These are phyloP conservation scores for Petunia axillaris DNA, from an alignment of 257 asterid genomes.

Conservation along the genomic window DNA sequence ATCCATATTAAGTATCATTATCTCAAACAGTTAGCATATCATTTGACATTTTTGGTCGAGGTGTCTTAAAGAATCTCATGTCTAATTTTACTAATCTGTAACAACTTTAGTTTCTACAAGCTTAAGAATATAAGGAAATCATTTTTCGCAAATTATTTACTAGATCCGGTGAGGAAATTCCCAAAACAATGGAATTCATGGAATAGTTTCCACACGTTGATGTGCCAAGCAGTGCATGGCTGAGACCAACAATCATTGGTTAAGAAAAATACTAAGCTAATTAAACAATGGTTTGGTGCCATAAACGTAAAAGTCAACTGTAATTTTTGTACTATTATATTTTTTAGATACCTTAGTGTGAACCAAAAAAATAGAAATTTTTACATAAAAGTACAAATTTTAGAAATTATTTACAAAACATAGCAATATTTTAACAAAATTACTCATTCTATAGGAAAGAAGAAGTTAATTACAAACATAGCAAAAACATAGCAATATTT, in stretches of 20 bases:
- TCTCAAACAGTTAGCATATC: neutral
- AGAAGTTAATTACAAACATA: too few relatives aligned
- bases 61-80: neutral
- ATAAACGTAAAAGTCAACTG: neutral
- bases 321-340: neutral
- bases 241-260: neutral
- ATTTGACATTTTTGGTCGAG: neutral
- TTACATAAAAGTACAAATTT: neutral
- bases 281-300: neutral
- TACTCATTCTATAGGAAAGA: too few relatives aligned
- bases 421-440: too few relatives aligned
- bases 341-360: neutral
- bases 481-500: too few relatives aligned
- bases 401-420: too few relatives aligned
- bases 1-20: too few relatives aligned
- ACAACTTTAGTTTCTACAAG: neutral
- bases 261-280: neutral
- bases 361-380: neutral
- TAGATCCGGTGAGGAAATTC: neutral
- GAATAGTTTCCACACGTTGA: slow-evolving; percentile 15
- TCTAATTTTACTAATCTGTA: too few relatives aligned
- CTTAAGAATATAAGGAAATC: too few relatives aligned
- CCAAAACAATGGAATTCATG: neutral
- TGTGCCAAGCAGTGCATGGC: neutral
- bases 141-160: neutral